Evolutionary conservation across 306 rosid species (phyloP), one percentile per base, ranked within the genome.

Genomic region (Vigna unguiculata): DNA sequence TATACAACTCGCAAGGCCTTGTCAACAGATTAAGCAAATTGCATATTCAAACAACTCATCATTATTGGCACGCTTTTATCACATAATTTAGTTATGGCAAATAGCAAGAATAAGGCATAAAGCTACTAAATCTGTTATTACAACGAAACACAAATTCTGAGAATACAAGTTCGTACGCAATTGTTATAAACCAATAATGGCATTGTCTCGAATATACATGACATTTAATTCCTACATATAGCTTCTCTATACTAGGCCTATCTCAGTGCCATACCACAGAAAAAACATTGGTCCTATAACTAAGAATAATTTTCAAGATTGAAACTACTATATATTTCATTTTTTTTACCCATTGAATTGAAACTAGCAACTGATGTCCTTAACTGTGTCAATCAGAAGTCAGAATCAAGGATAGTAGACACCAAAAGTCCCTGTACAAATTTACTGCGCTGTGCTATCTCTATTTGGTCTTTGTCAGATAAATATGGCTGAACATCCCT

Each of bases 361-460:
- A 81, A 66, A 9, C 60, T 36, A 70, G 57, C 67, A 19, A 53
- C 28, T 57, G 40, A 30, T 76, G 69, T 60, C 60, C 21, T 17
- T 58, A 38, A 43, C 24, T 69, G 68, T 75, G 73, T 17, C 57
- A 45, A 71, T 85, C 84, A 90, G 79, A 86, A 85, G 71, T 78
- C 74, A 51, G 87, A 67, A 46, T 83, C 91, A 70, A 92, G 66
- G 65, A 90, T 74, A 57, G 86, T 76, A 10, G 93, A 90, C 77
- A 85, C 1, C 68, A 90, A 69, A 54, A 92, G 84, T 60, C 84
- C 97, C 73, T 62, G 89, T 48, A 87, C 88, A 80, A 86, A 92
- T 48, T 86, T 81, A 66, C 89, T 76, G 71, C 85, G 90, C 78
- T 71, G 78, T 43, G 85, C 72, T 79, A 81, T 85, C 87, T 85